Evolutionary conservation across 2,329 filamentous ascomycete genomes (phyloP).

Genomic region (Aureobasidium zeae): DNA sequence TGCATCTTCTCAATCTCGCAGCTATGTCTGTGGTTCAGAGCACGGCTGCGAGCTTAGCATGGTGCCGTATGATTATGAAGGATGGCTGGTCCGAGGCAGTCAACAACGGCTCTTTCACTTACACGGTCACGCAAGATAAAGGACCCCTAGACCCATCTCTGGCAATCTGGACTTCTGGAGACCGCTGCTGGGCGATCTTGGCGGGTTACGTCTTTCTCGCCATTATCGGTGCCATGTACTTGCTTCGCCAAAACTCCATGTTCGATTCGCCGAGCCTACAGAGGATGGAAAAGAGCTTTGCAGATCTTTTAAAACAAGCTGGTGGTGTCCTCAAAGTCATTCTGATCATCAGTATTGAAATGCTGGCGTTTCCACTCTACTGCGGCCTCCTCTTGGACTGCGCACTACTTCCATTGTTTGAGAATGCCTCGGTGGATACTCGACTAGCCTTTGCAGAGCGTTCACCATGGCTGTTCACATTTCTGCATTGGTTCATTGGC

Average conservation of each 20-base stretch:
- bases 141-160: slow-evolving; percentile 30
- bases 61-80: not conserved
- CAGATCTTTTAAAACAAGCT: slow-evolving; percentile 81
- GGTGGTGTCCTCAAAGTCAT: slow-evolving; percentile 97
- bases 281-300: slow-evolving; percentile 61
- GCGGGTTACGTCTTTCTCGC: slow-evolving; percentile 74
- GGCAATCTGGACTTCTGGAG: slow-evolving; percentile 39
- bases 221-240: slow-evolving; percentile 65
- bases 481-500: slow-evolving; percentile 97
- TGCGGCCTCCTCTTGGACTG: slow-evolving; percentile 85
- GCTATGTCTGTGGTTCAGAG: not conserved
- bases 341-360: slow-evolving; percentile 96
- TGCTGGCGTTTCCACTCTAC: slow-evolving; percentile 94
- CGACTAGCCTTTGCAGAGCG: slow-evolving; percentile 67
- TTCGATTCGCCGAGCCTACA: slow-evolving; percentile 49
- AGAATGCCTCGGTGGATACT: slow-evolving; percentile 65
- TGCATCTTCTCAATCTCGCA: not conserved
- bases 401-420: slow-evolving; percentile 82
- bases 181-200: slow-evolving; percentile 63
- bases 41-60: not conserved
- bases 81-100: not conserved
- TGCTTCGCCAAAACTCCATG: slow-evolving; percentile 63
- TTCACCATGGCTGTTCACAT: slow-evolving; percentile 81
- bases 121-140: slow-evolving; percentile 11
- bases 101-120: slow-evolving; percentile 15